Evolutionary conservation across 2,329 filamentous ascomycete genomes (phyloP), one percentile per base, ranked within the genome.

Genomic region (Ophiocordyceps polyrhachis-furcata): DNA sequence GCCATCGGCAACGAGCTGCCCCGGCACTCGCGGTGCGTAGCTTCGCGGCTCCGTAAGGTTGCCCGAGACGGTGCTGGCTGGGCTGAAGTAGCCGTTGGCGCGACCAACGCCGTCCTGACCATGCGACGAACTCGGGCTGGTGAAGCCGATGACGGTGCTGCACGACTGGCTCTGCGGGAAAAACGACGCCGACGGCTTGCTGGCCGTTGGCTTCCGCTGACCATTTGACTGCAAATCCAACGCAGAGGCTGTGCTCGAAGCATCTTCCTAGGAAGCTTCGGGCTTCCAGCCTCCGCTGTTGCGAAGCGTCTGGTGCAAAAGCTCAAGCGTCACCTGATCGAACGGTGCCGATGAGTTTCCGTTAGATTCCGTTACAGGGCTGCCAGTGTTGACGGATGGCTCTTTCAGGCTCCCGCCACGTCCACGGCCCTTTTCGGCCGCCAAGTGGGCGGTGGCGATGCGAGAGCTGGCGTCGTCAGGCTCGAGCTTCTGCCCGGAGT

Each of bases 41-140:
- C 62, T 65, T 45, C 62, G 61, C 2, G 65, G 65, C 52, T 67
- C 65, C 0, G 62, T 64, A 43, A 60, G 53, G 32, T 50, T 51
- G 4, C 53, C 48, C 11, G 46, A 46, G 12, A 37, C 40, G 13
- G 31, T 37, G 25, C 46, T 32, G 2, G 46, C 47, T 3, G 51
- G 49, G 37, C 49, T 50, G 32, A 46, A 46, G 12, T 46, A 23
- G 0, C 29, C 44, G 20, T 40, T 41, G 2, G 38, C 25, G 9
- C 6, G 25, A 14, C 35, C 13, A 19, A 8, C 17, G 25, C 42
- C 45, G 25, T 47, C 45, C 4, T 29, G 45, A 35, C 45, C 23
- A 9, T 43, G 41, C 5, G 46, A 45, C 5, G 46, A 47, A 6
- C 43, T 25, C 14, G 44, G 41, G 38, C 43, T 49, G 15, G 45